phyloP scores from a whole-genome alignment of 441 rosid genomes.

The Melastoma candidum region DNA sequence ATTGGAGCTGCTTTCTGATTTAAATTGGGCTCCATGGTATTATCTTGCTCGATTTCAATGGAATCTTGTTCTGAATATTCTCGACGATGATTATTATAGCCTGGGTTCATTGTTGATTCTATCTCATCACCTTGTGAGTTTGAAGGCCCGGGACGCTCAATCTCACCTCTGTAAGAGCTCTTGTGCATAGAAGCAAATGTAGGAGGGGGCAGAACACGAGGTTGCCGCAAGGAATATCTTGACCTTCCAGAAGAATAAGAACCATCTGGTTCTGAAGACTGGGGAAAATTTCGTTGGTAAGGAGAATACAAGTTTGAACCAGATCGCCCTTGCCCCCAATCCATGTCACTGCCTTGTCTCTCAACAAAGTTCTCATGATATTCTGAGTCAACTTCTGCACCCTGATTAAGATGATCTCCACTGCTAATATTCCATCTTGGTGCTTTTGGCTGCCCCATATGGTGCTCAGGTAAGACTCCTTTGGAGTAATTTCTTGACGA shows the following conservation, averaged over 20 bases:
- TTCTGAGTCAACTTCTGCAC: conserved; percentile 50
- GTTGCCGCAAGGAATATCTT: conserved; percentile 75
- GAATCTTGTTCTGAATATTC: conserved; percentile 32
- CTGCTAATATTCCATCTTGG: conserved; percentile 71
- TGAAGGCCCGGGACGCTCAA: conserved; percentile 50
- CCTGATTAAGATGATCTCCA: conserved; percentile 55
- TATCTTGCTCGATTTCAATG: conserved; percentile 25
- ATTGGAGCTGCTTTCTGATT: conserved; percentile 37
- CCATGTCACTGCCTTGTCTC: conserved; percentile 48
- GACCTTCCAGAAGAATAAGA: conserved; percentile 68
- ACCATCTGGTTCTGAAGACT: conserved; percentile 56
- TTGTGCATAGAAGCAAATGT: conserved; percentile 53
- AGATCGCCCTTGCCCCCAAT: conserved; percentile 57
- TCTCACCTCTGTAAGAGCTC: conserved; percentile 37
- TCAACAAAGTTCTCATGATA: conserved; percentile 57
- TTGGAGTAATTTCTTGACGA: conserved; percentile 33
- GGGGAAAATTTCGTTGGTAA: conserved; percentile 49
- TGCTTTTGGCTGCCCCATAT: conserved; percentile 37
- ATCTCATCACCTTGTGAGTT: conserved; percentile 35
- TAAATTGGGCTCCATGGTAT: conserved; percentile 30
- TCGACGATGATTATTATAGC: conserved; percentile 37
- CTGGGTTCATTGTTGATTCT: conserved; percentile 35
- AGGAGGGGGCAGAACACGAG: conserved; percentile 91
- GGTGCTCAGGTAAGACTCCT: conserved; percentile 51
- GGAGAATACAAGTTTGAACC: conserved; percentile 42